Conservation (phyloP, 2,329 filamentous ascomycete genomes). For the Neonectria coccinea region DNA sequence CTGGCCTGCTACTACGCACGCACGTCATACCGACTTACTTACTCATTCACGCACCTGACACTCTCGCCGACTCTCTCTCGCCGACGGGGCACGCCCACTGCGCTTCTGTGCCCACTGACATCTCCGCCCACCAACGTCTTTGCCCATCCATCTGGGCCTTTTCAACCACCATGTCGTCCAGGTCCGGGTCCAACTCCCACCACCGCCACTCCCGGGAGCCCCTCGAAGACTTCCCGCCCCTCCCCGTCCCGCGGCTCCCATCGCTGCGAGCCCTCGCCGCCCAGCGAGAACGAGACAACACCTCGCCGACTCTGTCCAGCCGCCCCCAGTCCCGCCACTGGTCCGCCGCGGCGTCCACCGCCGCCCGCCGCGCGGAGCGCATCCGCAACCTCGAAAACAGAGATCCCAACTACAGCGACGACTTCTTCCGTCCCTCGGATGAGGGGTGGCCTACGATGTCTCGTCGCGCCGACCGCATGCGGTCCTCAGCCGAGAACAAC, state of each 20-base stretch:
- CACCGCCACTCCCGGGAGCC: constrained; percentile 48
- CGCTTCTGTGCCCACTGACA: background rate
- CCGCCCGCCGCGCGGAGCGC: constrained; percentile 51
- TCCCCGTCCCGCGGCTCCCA: constrained; percentile 48
- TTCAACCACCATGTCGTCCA: constrained; percentile 47
- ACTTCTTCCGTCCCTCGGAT: constrained; percentile 46
- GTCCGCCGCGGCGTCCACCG: constrained; percentile 33
- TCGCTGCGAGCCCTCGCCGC: constrained; percentile 48
- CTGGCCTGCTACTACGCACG: constrained; percentile 28
- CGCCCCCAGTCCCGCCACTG: constrained; percentile 42
- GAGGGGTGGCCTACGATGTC: constrained; percentile 43
- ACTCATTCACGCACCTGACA: background rate
- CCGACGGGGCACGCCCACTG: constrained; percentile 2
- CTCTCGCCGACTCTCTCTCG: constrained; percentile 13
- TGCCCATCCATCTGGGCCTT: background rate
- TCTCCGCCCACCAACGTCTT: background rate
- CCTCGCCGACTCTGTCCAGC: constrained; percentile 37
- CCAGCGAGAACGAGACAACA: constrained; percentile 46
- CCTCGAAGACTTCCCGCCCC: constrained; percentile 49
- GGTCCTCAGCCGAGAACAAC: constrained; percentile 38
- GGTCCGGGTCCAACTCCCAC: constrained; percentile 48
- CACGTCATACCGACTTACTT: constrained; percentile 33
- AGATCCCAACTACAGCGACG: constrained; percentile 43
- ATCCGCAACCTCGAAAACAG: constrained; percentile 51
- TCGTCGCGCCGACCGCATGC: constrained; percentile 43